Conservation (phyloP, 2,329 filamentous ascomycete species). For the Teratosphaeria viscida region DNA sequence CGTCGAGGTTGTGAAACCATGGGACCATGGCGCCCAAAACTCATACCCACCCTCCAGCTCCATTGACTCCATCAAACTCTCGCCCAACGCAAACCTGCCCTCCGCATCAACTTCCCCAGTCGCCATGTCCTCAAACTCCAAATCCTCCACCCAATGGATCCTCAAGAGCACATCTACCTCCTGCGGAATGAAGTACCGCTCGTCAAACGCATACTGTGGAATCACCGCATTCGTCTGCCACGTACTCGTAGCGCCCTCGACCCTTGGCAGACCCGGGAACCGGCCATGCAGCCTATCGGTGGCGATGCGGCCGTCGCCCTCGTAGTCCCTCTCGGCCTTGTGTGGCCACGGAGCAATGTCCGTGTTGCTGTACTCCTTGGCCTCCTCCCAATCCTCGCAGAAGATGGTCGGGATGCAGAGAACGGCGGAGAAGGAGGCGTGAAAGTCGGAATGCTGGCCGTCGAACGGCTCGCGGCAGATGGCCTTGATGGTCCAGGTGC, state of each 20-base stretch:
- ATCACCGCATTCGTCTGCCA: slow-evolving; percentile 33
- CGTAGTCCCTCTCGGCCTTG: slow-evolving; percentile 35
- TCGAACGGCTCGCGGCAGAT: slow-evolving; percentile 6
- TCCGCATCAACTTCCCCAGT: slow-evolving; percentile 11
- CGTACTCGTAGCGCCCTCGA: slow-evolving; percentile 28
- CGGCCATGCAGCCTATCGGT: slow-evolving; percentile 34
- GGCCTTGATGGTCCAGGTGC: neutral
- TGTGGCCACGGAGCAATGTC: slow-evolving; percentile 33
- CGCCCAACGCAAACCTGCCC: slow-evolving; percentile 11
- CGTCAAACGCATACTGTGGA: slow-evolving; percentile 30
- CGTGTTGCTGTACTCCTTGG: slow-evolving; percentile 14
- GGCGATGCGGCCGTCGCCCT: slow-evolving; percentile 37
- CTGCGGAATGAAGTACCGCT: slow-evolving; percentile 12
- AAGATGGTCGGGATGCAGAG: slow-evolving; percentile 31
- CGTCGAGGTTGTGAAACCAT: neutral
- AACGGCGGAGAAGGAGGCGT: slow-evolving; percentile 13
- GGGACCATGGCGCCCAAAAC: neutral
- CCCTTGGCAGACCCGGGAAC: slow-evolving; percentile 34
- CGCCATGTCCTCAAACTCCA: slow-evolving; percentile 11
- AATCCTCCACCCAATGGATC: slow-evolving; percentile 9
- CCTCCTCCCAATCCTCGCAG: slow-evolving; percentile 6
- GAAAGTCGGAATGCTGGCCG: slow-evolving; percentile 9
- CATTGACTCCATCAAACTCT: slow-evolving; percentile 13
- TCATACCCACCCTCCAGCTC: slow-evolving; percentile 1
- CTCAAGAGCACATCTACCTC: slow-evolving; percentile 8